Percentiles rank a stretch among this genome's conserved stretches.
phyloP scores from a whole-genome alignment of 768 basidiomycete species.

The Tulasnella sp. region DNA sequence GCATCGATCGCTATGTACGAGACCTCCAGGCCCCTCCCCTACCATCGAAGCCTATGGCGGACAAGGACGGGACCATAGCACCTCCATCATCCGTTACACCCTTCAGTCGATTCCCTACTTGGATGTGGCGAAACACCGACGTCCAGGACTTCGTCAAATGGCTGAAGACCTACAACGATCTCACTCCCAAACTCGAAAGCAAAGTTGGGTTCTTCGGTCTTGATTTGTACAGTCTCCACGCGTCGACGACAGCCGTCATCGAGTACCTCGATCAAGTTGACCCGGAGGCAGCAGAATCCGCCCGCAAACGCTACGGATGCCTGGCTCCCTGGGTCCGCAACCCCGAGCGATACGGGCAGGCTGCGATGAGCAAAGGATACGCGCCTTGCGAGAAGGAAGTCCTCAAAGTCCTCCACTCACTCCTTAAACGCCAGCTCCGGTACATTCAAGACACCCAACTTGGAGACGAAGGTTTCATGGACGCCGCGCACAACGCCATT shows the following conservation, averaged over 20 bases:
- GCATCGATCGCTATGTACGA: slow-evolving; percentile 20
- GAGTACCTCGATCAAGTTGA: slow-evolving; percentile 22
- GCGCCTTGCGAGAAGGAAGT: slow-evolving; percentile 23
- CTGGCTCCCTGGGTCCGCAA: not conserved
- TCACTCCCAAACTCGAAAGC: slow-evolving; percentile 9
- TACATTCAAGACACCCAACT: slow-evolving; percentile 18
- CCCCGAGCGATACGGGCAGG: slow-evolving; percentile 6
- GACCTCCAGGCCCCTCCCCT: not conserved
- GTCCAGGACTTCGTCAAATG: slow-evolving; percentile 22
- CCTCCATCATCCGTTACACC: not conserved
- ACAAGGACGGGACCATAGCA: not conserved
- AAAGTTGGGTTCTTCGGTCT: slow-evolving; percentile 23
- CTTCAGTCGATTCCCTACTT: slow-evolving; percentile 22
- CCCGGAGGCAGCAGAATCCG: slow-evolving; percentile 20
- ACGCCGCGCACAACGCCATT: slow-evolving; percentile 24
- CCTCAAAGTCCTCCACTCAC: slow-evolving; percentile 19
- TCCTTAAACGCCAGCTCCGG: slow-evolving; percentile 18
- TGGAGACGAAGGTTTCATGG: slow-evolving; percentile 21
- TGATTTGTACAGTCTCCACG: slow-evolving; percentile 23
- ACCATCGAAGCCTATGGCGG: not conserved
- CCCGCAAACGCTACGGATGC: slow-evolving; percentile 20
- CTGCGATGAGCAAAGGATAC: slow-evolving; percentile 1
- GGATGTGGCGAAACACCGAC: slow-evolving; percentile 26
- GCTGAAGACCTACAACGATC: slow-evolving; percentile 19
- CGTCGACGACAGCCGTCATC: slow-evolving; percentile 21